Base-by-base conservation (phyloP, 495 filamentous ascomycete species). In the Trichoderma asperelloides region DNA sequence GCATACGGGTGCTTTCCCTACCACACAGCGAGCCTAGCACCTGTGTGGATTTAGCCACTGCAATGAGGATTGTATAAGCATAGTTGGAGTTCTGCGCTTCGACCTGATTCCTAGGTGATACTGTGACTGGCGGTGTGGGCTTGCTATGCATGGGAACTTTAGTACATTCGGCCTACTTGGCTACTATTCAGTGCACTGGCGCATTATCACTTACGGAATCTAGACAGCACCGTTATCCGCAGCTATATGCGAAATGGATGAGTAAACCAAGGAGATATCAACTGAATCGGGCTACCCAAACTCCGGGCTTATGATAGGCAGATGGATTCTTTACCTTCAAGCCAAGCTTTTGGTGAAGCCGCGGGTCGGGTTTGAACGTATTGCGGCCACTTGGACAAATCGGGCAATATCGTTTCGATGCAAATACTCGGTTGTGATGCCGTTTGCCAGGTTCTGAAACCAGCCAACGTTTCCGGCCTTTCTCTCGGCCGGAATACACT, bases 401-500 rank as follows among this genome's bases (percentile, higher is more conserved):
- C 27, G 27, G 55, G 55, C 27, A 27, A 60, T 60, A 21, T 60
- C 27, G 55, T 16, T 30, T 60, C 25, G 55, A 60, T 30, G 25
- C 55, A 30, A 30, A 27, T 12, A 18, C 13, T 60, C 55, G 55
- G 55, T 1, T 33, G 28, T 30, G 55, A 12, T 60, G 55, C 23
- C 25, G 27, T 30, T 21, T 33, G 11, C 12, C 1, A 60, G 55
- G 25, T 60, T 27, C 55, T 60, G 55, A 60, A 60, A 60, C 55
- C 25, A 60, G 9, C 55, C 23, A 60, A 60, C 13, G 55, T 60
- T 60, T 60, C 27, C 55, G 55, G 55, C 55, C 55, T 30, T 60
- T 60, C 55, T 60, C 55, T 60, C 55, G 55, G 55, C 55, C 55
- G 55, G 55, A 60, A 60, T 18, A 60, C 23, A 27, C 55, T 60